Evolutionary conservation across 2,329 filamentous ascomycete genomes (phyloP).

Genomic region (Juglanconis juglandina): DNA sequence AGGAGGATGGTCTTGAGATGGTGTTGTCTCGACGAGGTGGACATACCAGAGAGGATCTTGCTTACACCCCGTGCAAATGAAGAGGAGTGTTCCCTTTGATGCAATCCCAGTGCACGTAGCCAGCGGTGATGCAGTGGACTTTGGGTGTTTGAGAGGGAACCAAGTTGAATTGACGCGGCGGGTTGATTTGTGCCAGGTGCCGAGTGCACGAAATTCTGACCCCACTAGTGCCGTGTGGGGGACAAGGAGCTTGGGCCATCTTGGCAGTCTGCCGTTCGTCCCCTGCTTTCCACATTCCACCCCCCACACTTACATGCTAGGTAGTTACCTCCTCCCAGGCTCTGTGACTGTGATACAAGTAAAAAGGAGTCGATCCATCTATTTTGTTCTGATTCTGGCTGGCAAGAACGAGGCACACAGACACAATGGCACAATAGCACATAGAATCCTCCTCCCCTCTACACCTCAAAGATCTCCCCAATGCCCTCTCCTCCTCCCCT

Average conservation of each 20-base stretch:
- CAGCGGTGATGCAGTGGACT: neutral
- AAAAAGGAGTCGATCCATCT: neutral
- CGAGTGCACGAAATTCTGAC: neutral
- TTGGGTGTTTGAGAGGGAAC: neutral
- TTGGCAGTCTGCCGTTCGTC: too few species aligned
- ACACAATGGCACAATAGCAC: neutral
- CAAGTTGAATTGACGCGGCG: neutral
- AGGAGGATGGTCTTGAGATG: neutral
- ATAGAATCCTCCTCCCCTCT: neutral
- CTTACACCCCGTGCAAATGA: neutral
- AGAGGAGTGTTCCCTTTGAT: neutral
- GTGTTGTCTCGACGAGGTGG: neutral
- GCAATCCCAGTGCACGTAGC: neutral
- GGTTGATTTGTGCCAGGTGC: neutral
- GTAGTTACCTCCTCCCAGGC: too few species aligned
- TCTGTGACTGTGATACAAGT: too few species aligned
- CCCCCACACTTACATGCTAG: too few species aligned
- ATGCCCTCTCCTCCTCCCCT: slow-evolving; percentile 56
- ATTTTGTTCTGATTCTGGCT: neutral
- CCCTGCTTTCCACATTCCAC: too few species aligned
- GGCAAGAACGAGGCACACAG: too few species aligned
- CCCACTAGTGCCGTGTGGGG: neutral
- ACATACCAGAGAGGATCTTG: neutral
- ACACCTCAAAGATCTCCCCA: slow-evolving; percentile 65
- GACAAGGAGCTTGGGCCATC: neutral